These are phyloP conservation scores for Tubosaeta sp. DNA, from an alignment of 768 basidiomycete genomes.

Conservation along the genomic window DNA sequence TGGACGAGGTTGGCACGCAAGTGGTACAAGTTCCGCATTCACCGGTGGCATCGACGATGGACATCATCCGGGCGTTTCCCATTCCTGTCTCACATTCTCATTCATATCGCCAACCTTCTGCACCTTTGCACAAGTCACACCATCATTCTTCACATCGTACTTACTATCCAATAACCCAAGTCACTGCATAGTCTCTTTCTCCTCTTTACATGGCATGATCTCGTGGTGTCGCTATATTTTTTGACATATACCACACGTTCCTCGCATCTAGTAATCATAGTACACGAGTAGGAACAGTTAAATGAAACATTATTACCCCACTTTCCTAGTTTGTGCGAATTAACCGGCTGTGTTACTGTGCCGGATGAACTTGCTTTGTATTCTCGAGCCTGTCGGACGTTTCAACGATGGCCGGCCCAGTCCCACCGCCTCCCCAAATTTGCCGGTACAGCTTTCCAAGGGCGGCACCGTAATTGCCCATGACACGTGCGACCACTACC, in stretches of 20 bases:
- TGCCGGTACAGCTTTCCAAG: background rate
- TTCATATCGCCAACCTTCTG: conserved; percentile 13
- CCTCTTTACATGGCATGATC: background rate
- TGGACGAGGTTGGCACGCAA: conserved; percentile 25
- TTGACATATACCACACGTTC: conserved; percentile 26
- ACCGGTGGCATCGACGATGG: conserved; percentile 31
- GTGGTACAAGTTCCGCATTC: conserved; percentile 19
- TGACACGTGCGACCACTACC: background rate
- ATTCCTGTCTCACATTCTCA: conserved; percentile 35
- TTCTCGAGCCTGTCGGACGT: background rate
- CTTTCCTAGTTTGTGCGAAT: background rate
- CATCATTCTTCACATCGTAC: conserved; percentile 24
- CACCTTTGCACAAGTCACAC: conserved; percentile 24
- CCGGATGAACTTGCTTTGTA: background rate
- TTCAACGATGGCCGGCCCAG: background rate
- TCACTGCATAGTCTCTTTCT: conserved; percentile 18
- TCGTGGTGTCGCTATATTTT: conserved; percentile 35
- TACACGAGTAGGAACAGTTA: background rate
- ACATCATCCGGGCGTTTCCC: conserved; percentile 47
- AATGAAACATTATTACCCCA: conserved; percentile 1
- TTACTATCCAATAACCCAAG: conserved; percentile 17
- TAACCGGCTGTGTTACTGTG: background rate
- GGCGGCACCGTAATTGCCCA: background rate
- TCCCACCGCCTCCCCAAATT: too few relatives aligned
- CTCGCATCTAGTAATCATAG: conserved; percentile 4